These are phyloP conservation scores for Spizellomyces sp. DNA, from an alignment of 192 early-diverging fungal species.

Conservation along the genomic window DNA sequence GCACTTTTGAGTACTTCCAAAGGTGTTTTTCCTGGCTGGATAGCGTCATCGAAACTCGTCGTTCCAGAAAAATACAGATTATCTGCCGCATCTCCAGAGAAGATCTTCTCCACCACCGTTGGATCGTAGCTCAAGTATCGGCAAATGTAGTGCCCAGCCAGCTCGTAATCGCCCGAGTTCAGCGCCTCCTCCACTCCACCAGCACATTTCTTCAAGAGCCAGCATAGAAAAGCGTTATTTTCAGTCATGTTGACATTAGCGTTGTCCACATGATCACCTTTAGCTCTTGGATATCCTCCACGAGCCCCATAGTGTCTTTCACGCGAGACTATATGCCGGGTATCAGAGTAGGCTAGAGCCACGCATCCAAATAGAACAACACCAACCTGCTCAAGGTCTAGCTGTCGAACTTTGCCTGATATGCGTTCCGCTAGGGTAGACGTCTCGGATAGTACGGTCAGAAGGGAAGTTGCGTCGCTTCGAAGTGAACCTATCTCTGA, in stretches of 20 bases:
- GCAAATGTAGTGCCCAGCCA: conserved; percentile 66
- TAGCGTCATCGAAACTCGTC: background rate
- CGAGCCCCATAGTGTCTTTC: conserved; percentile 65
- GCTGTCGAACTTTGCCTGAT: conserved; percentile 78
- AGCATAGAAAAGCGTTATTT: background rate
- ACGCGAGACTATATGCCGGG: conserved; percentile 56
- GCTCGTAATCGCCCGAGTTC: conserved; percentile 62
- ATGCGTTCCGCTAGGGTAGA: conserved; percentile 78
- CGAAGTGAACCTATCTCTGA: conserved; percentile 49
- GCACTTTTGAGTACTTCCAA: conserved; percentile 62
- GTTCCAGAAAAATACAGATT: background rate
- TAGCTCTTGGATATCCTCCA: conserved; percentile 68
- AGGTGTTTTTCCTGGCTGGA: conserved; percentile 27
- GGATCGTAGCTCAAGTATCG: conserved; percentile 63
- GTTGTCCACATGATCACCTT: conserved; percentile 18
- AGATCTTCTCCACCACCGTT: conserved; percentile 59
- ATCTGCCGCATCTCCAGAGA: conserved; percentile 52
- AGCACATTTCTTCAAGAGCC: conserved; percentile 54
- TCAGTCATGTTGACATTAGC: background rate
- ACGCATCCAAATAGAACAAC: conserved; percentile 18
- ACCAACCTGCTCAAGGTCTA: conserved; percentile 71
- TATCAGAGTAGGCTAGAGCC: background rate
- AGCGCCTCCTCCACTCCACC: conserved; percentile 67
- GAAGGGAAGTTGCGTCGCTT: conserved; percentile 41
- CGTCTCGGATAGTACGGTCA: conserved; percentile 60